Base-by-base conservation (phyloP, 441 rosid species). In the Omphalea diandra region DNA sequence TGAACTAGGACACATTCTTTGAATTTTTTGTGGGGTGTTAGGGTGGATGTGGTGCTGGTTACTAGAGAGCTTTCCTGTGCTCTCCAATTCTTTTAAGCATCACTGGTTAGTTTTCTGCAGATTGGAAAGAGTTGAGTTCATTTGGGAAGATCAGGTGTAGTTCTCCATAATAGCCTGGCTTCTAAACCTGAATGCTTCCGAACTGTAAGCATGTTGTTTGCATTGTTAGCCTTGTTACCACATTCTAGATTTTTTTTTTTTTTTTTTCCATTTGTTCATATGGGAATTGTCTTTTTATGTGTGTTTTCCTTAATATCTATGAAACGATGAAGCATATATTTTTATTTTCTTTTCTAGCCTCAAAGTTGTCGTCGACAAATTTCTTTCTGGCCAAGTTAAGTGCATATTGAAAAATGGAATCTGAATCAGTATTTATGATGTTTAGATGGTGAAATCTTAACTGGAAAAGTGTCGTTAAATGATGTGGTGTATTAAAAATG, bases 1-100 rank as follows among this genome's bases (percentile, higher is more conserved):
- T 81, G 77, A 65, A 62, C 64, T 87, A 82, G 84, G 85, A 87
- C 63, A 81, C 84, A 88, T 90, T 86, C 92, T 87, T 90, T 88
- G 76, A 83, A 84, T 88, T 86, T 57, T 84, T 85, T 81, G 55
- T 68, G 83, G 76, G 72, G 84, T 73, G 52, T 79, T 82, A 59
- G 77, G 87, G 84, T 65, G 27, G 68, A 76, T 53, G 79, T 46
- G 75, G 70, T 67, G 82, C 77, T 78, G 81, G 77, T 52, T 35
- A 52, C 68, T 65, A 58, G 50, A 59, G 81, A 64, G 78, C 66
- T 78, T 59, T 53, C 47, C 49, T 71, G 61, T 58, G 72, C 73
- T 75, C 72, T 75, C 57, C 63, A 35, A 62, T 70, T 73, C 53
- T 59, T n/a, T 73, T 4, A 69, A 54, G 77, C 64, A 46, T 70